These are phyloP conservation scores for Plantago ovata DNA, from an alignment of 257 asterid species.

Conservation along the genomic window DNA sequence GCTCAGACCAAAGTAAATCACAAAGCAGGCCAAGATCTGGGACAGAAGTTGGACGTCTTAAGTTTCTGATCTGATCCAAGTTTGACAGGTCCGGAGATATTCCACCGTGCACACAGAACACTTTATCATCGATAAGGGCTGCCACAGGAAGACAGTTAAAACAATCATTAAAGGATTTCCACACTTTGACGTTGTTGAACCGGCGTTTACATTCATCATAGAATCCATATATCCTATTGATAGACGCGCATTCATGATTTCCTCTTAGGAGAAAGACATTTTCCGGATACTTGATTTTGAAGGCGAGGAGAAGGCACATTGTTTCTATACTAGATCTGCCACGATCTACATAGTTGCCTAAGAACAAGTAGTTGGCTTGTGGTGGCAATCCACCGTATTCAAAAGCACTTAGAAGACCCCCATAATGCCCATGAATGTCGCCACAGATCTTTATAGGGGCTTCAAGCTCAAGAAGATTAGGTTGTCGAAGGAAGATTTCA, in stretches of 20 bases:
- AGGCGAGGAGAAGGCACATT: background rate
- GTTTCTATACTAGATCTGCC: background rate
- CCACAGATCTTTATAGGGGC: constrained; percentile 82
- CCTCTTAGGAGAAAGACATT: background rate
- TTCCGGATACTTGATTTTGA: background rate
- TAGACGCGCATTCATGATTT: background rate
- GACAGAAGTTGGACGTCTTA: background rate
- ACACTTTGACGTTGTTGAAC: background rate
- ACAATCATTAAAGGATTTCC: background rate
- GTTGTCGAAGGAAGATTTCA: constrained; percentile 72
- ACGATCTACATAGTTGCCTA: background rate
- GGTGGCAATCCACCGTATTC: constrained; percentile 6
- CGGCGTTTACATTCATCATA: background rate
- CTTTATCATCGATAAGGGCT: background rate
- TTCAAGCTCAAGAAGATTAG: constrained; percentile 79
- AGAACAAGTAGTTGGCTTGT: background rate
- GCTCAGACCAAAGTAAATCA: background rate
- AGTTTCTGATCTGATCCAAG: background rate
- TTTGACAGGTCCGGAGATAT: background rate
- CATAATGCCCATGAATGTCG: constrained; percentile 1
- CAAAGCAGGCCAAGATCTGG: background rate
- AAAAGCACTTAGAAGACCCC: background rate
- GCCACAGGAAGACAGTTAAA: background rate
- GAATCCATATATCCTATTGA: background rate
- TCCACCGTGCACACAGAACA: background rate